Evolutionary conservation across 1,284 basidiomycete species (phyloP).

Genomic region (Marasmius oreades): DNA sequence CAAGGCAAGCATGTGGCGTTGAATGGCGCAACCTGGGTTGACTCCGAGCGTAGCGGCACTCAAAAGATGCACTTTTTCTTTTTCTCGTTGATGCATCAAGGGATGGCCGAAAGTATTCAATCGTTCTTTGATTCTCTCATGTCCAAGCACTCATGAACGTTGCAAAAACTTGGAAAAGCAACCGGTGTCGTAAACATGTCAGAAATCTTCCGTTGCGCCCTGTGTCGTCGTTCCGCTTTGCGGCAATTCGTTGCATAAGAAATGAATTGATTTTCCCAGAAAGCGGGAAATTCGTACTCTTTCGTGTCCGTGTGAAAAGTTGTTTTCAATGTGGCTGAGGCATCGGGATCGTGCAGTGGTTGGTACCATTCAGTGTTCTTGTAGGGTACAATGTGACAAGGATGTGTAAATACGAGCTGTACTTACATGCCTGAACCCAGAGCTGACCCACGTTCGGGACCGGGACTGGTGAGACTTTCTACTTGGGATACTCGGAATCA

Average conservation of each 20-base stretch:
- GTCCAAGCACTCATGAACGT: not conserved
- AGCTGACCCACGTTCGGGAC: conserved; percentile 2
- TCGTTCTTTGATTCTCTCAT: not conserved
- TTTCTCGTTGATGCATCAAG: not conserved
- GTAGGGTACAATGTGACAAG: not conserved
- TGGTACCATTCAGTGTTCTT: not conserved
- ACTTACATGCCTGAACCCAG: too few species aligned
- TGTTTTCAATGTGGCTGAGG: not conserved
- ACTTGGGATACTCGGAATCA: too few species aligned
- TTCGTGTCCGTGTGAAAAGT: not conserved
- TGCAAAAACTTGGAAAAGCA: not conserved
- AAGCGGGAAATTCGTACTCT: not conserved
- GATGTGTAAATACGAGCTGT: not conserved
- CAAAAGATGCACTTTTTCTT: too few species aligned
- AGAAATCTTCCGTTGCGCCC: not conserved
- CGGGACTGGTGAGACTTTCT: not conserved
- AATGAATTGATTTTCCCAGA: not conserved
- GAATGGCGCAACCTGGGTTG: not conserved
- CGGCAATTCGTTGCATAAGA: not conserved
- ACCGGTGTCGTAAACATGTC: not conserved
- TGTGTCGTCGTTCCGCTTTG: not conserved
- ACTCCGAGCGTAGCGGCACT: conserved; percentile 1
- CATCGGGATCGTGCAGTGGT: not conserved
- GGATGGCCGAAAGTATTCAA: not conserved
- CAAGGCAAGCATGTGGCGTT: not conserved